Evolutionary conservation across 78 protist genomes (phyloP).

Genomic region (Dictyostelium firmibasis): DNA sequence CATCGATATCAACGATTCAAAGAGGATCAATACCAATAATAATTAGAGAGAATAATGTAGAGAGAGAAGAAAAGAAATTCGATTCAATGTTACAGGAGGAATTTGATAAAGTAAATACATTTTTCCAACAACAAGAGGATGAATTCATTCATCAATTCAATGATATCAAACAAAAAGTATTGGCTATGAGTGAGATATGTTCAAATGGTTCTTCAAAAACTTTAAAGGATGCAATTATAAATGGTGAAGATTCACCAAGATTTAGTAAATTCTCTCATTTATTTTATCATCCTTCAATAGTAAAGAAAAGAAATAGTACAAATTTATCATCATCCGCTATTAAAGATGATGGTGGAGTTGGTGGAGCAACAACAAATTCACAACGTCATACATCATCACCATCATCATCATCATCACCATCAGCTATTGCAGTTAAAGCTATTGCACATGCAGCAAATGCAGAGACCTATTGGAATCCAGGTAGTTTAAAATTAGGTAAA

Average conservation of each 20-base stretch:
- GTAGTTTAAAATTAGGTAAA: slow-evolving; percentile 13
- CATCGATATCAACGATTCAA: neutral
- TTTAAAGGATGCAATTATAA: neutral
- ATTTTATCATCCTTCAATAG: neutral
- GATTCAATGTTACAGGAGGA: slow-evolving; percentile 48
- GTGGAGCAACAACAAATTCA: neutral
- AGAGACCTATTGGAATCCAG: slow-evolving; percentile 33
- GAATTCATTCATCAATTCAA: slow-evolving; percentile 36
- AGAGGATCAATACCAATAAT: neutral
- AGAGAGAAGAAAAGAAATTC: slow-evolving; percentile 43
- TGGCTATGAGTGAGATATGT: neutral
- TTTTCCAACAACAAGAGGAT: slow-evolving; percentile 27
- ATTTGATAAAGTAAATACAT: slow-evolving; percentile 58
- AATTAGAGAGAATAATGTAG: neutral
- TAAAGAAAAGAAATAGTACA: neutral
- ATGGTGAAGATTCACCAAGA: neutral
- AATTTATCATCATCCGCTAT: neutral
- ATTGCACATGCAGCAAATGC: slow-evolving; percentile 42
- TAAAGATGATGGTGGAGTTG: neutral
- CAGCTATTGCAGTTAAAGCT: neutral
- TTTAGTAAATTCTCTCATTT: neutral
- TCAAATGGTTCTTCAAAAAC: neutral
- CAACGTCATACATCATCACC: neutral
- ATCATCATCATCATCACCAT: neutral
- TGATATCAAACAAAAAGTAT: neutral